Percentiles rank a stretch among this genome's conserved stretches.
phyloP scores from a whole-genome alignment of 208 protist genomes.

The Trypanosoma lewisi region DNA sequence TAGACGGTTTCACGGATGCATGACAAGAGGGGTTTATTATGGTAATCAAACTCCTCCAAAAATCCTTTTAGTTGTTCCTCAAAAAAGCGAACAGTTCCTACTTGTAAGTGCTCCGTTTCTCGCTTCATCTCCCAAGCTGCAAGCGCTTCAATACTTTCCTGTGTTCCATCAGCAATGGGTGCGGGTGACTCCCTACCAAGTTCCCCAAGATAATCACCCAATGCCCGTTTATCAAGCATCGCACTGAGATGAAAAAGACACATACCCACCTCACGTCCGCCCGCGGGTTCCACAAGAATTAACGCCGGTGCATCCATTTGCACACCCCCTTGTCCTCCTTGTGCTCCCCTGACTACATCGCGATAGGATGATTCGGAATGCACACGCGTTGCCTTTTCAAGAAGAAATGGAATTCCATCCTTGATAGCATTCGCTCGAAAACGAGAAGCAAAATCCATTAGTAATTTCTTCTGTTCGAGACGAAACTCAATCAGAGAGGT shows the following conservation, averaged over 20 bases:
- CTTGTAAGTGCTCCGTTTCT: constrained; percentile 29
- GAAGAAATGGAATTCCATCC: constrained; percentile 79
- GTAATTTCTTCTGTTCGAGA: constrained; percentile 48
- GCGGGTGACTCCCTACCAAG: constrained; percentile 49
- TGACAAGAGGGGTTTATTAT: constrained; percentile 64
- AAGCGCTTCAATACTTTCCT: constrained; percentile 11
- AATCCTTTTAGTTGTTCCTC: constrained; percentile 74
- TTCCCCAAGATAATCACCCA: constrained; percentile 89
- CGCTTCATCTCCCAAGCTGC: constrained; percentile 31
- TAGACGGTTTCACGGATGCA: constrained; percentile 88
- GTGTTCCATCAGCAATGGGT: constrained; percentile 11
- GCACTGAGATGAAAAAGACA: constrained; percentile 71
- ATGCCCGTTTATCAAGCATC: constrained; percentile 79
- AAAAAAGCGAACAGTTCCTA: constrained; percentile 75
- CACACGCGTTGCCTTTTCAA: constrained; percentile 51
- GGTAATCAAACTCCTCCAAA: constrained; percentile 77
- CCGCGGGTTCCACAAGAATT: constrained; percentile 60
- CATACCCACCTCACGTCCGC: constrained; percentile 75
- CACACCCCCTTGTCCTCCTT: not conserved
- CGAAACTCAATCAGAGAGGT: constrained; percentile 19
- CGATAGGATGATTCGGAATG: constrained; percentile 20
- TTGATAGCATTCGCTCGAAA: constrained; percentile 68
- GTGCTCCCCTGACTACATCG: not conserved
- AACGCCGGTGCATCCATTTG: constrained; percentile 29
- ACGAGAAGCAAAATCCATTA: constrained; percentile 58